Base-by-base conservation (phyloP, 2,329 filamentous ascomycete species). In the Hypomyces perniciosus region DNA sequence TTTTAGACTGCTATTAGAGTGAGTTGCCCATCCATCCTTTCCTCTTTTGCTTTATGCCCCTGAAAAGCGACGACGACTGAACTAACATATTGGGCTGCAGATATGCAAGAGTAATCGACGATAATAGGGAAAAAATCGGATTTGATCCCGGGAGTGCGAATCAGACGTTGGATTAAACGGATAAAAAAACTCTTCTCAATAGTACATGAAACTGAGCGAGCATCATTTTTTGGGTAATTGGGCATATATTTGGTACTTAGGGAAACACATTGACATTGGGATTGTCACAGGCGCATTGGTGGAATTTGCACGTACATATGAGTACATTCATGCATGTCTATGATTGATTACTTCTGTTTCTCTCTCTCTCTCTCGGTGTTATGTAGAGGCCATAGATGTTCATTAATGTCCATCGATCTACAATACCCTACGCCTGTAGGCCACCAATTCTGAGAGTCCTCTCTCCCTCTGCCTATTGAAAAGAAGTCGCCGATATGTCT, bases 1-100 rank as follows among this genome's bases (percentile, higher is more conserved):
- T 59, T 87, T 86, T 58, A 72, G 88, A 51, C 62, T 93, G 51
- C 66, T 88, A 41, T 63, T 88, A 52, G 85, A 88, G 77, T 88
- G 73, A 65, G 78, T 73, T 12, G 38, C 27, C 10, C 35, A 6
- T 27, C 43, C 30, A 6, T 30, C 34, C 28, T n/a, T 10, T 5
- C 34, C n/a, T 33, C 41, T 13, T 30, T 30, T 20, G 2, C 38
- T 29, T 33, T 34, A 12, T 26, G 8, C 5, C 4, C 12, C 13
- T 4, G 20, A n/a, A 9, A 8, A 29, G 6, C 4, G 3, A 13
- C 4, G 33, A 28, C 27, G 20, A 8, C 9, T 13, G 27, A 8
- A 20, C 40, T 59, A 28, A 61, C 29, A 28, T 38, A 9, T 5
- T 5, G 28, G 47, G 42, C 44, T 50, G 31, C 43, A 83, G 82